Base-by-base conservation (phyloP, 805 yeast genomes). In the Kodamaea restingae region DNA sequence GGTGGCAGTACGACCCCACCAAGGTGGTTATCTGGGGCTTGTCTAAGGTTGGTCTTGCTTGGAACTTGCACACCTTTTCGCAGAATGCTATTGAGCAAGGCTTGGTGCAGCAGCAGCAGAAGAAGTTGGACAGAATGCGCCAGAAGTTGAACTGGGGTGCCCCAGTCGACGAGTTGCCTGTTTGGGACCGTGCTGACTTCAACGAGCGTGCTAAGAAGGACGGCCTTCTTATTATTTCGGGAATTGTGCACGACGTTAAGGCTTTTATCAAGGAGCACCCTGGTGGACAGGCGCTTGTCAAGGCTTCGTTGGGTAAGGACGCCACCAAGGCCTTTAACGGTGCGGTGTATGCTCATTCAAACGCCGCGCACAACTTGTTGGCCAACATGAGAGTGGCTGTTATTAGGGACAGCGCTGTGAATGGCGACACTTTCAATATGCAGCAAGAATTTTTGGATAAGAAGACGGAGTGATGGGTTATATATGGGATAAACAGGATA, bases 1-100 rank as follows among this genome's bases (percentile, higher is more conserved):
- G 93, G 93, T 84, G 80, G 70, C 91, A 84, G 71, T 84, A 79
- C 57, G 95, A 85, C 60, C 95, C 95, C 49, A 84, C 93, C 36
- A 84, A 84, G 65, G 54, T 76, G 35, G 51, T 73, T 38, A 83
- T 84, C 50, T 84, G 71, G 61, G 20, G 61, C 5, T 62, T 75
- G 40, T 81, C 85, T 11, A 73, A 80, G 59, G 42, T 83, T 20
- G 93, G 93, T 26, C 61, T 84, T 45, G 80, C 90, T 15, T 78
- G 75, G 64, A 80, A 82, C 67, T 71, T 85, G 65, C 82, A 83
- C 59, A 82, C 79, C 35, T 84, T 84, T 60, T 79, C 88, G 17
- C 85, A 79, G 58, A 81, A 82, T 54, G 88, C 90, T 33, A 84
- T 85, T 56, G 84, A 84, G 54, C 91, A 85, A 64, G 90, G 90